A percentile compares a stretch with the other conserved stretches of the same genome.
These are phyloP conservation scores for Puccinia coronata DNA, from an alignment of 1,284 basidiomycete species.

Conservation along the genomic window DNA sequence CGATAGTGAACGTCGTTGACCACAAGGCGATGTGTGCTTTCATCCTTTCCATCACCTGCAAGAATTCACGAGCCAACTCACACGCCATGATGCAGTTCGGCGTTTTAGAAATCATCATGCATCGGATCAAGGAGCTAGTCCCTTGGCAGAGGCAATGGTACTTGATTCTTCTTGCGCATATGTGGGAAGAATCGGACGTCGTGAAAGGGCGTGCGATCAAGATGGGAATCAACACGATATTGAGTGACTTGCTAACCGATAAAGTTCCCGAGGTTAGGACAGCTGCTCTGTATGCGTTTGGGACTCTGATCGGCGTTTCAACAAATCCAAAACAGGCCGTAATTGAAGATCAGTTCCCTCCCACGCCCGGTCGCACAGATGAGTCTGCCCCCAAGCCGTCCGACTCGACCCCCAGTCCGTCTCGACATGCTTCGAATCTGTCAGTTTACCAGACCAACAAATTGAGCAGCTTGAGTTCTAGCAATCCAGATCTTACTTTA, in stretches of 20 bases:
- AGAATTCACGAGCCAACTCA: slow-evolving; percentile 36
- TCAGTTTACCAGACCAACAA: slow-evolving; percentile 31
- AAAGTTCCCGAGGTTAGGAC: slow-evolving; percentile 48
- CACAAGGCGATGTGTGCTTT: slow-evolving; percentile 50
- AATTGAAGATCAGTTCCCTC: slow-evolving; percentile 23
- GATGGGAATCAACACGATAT: slow-evolving; percentile 50
- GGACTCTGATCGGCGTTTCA: slow-evolving; percentile 45
- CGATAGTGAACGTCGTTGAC: slow-evolving; percentile 41
- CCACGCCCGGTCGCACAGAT: neutral
- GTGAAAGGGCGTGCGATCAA: slow-evolving; percentile 50
- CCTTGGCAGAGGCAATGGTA: slow-evolving; percentile 48
- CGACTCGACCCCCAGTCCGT: slow-evolving; percentile 59
- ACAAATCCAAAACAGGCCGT: slow-evolving; percentile 28
- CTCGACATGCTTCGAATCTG: neutral
- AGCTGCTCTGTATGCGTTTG: slow-evolving; percentile 48
- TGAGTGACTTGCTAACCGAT: slow-evolving; percentile 48
- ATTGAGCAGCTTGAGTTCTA: slow-evolving; percentile 39
- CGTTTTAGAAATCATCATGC: slow-evolving; percentile 38
- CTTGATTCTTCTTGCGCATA: slow-evolving; percentile 45
- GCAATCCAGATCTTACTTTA: slow-evolving; percentile 32
- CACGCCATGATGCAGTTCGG: slow-evolving; percentile 22
- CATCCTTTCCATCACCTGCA: slow-evolving; percentile 46
- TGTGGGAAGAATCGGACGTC: slow-evolving; percentile 43
- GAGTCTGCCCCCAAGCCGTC: slow-evolving; percentile 61
- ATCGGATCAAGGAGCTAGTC: slow-evolving; percentile 36